Base-by-base conservation (phyloP, 108 stramenopile genomes). In the Chaetoceros muelleri region DNA sequence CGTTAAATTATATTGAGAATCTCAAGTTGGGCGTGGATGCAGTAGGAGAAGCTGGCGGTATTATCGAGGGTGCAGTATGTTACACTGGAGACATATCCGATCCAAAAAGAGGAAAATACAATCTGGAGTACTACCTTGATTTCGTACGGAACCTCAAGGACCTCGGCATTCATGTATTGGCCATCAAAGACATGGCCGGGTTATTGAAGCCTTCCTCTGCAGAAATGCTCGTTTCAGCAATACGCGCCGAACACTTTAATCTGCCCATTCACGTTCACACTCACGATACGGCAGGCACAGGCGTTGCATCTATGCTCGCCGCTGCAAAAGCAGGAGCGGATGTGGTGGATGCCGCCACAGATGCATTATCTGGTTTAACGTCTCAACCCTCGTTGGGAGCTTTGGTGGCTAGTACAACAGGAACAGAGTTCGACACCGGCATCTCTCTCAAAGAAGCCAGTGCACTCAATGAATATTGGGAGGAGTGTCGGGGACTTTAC, bases 111-210 rank as follows among this genome's bases (percentile, higher is more conserved):
- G 87, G 85, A 28, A 69, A 69, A 54, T 98, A 98, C 69, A 78
- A 84, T 66, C 61, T 98, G 21, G 92, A 96, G 44, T 98, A 98
- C 73, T 98, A 96, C 71, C 65, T 94, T 24, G 62, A 85, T 2
- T 85, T 96, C 44, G 89, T 84, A 23, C 70, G 81, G 27, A 72
- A 95, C 67, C 68, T 98, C 46, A 72, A 84, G 8, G 71, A 59
- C 1, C 57, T 74, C 26, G 95, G 94, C 17, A 86, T 90, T 60
- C 95, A 98, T 67, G 87, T 94, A 0, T 78, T 98, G 40, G 94
- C 93, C 27, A 90, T 98, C 59, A 98, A 98, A 72, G 84, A 97
- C 69, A 97, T 97, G 97, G 97, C 97, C 0, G 97, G 97, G 17
- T 70, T 98, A 7, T 73, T 98, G 58, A 95, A 92, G 61, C 96